Conservation (phyloP, 2,329 filamentous ascomycete genomes). For the Aspergillus versicolor region DNA sequence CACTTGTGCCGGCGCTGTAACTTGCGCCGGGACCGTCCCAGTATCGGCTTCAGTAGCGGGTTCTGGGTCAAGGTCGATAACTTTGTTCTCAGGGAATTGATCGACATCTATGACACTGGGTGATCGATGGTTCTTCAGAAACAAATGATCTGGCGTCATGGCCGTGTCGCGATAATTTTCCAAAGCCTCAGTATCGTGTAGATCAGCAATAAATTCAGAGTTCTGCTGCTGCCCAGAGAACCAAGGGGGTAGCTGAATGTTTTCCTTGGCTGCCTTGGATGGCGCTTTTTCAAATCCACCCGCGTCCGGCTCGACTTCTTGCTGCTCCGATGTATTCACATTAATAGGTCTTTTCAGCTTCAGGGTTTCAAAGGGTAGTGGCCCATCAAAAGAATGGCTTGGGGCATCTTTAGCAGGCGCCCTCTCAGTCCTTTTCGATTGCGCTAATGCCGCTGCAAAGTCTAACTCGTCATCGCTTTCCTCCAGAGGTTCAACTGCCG, state of each 20-base stretch:
- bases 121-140: slow-evolving; percentile 32
- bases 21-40: not conserved
- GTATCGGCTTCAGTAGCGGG: slow-evolving; percentile 7
- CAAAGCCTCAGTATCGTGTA: slow-evolving; percentile 23
- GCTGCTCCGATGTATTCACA: slow-evolving; percentile 36
- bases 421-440: slow-evolving; percentile 64
- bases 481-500: slow-evolving; percentile 31
- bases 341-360: slow-evolving; percentile 66
- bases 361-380: slow-evolving; percentile 82
- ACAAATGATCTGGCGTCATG: slow-evolving; percentile 24
- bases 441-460: slow-evolving; percentile 71
- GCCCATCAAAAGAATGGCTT: slow-evolving; percentile 69
- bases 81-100: slow-evolving; percentile 26
- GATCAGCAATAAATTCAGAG: slow-evolving; percentile 32
- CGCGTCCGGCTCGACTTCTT: slow-evolving; percentile 54
- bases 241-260: slow-evolving; percentile 46
- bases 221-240: slow-evolving; percentile 39
- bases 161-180: slow-evolving; percentile 21
- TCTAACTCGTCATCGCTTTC: slow-evolving; percentile 73
- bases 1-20: not conserved
- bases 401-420: slow-evolving; percentile 34
- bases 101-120: slow-evolving; percentile 44
- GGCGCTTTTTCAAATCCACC: slow-evolving; percentile 65
- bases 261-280: slow-evolving; percentile 29
- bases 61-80: slow-evolving; percentile 33